Base-by-base conservation (phyloP, 768 basidiomycete species). In the Lentinula sp. region DNA sequence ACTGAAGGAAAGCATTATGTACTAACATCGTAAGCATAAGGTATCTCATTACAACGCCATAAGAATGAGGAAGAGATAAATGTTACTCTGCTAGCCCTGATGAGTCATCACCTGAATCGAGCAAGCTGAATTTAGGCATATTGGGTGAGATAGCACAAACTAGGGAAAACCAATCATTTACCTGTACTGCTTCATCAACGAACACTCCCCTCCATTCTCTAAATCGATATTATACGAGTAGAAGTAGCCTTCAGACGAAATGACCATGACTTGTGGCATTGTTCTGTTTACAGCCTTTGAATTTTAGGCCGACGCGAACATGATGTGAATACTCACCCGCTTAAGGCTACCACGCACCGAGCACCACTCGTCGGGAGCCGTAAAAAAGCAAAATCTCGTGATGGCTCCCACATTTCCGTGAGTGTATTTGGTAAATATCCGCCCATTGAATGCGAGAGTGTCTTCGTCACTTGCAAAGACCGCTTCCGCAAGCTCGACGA, bases 401-500 rank as follows among this genome's bases (percentile, higher is more conserved):
- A 82, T 0, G 97, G 97, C 67, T 98, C 97, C 95, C 95, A 99
- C 76, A 98, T 86, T 71, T 97, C 96, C 18, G 94, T 92, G 50
- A 98, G 73, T 0, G 92, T 88, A 65, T 88, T 90, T 0, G 96
- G 96, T 0, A 95, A 80, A 68, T 93, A 93, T 0, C 88, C 88
- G 15, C 93, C 91, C 16, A 93, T 79, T 3, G 89, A 87, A n/a
- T 87, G 80, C 0, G 91, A 87, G 46, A 94, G 70, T 50, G 79
- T 82, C 68, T 90, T 88, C 3, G 90, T 88, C 67, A 94, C 70
- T 57, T 91, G 86, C 67, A 92, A 63, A 3, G 91, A 93, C 60
- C 84, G 85, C 23, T 86, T 78, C 35, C 88, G 37, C 16, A 58
- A 52, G 7, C 46, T 49, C 33, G 36, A 87, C 53, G 89, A 78